Evolutionary conservation across 768 basidiomycete genomes (phyloP).

Genomic region (Kwoniella botswanensis): DNA sequence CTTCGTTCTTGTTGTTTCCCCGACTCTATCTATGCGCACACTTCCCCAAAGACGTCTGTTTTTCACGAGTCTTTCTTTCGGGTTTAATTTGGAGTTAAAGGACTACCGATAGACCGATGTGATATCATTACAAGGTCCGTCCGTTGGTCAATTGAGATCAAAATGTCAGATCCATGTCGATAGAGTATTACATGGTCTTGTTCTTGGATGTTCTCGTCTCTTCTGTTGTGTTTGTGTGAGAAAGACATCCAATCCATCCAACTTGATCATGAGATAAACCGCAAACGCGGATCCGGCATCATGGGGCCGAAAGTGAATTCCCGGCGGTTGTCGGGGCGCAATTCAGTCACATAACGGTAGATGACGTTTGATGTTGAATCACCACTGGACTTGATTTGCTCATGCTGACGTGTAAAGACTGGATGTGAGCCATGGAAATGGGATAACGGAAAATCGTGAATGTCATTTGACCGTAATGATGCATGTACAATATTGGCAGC

Average conservation of each 20-base stretch:
- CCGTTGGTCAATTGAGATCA: background rate
- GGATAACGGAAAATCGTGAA: too few relatives aligned
- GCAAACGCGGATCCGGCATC: background rate
- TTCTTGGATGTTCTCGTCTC: too few relatives aligned
- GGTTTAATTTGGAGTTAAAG: background rate
- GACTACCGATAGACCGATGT: background rate
- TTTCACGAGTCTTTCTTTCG: background rate
- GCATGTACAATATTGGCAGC: too few relatives aligned
- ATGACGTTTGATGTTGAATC: background rate
- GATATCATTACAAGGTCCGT: background rate
- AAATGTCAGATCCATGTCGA: too few relatives aligned
- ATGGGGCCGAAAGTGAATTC: background rate
- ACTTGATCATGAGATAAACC: background rate
- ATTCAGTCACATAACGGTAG: background rate
- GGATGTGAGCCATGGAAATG: too few relatives aligned
- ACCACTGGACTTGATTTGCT: too few relatives aligned
- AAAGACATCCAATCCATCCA: background rate
- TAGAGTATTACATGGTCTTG: too few relatives aligned
- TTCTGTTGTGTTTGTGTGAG: background rate
- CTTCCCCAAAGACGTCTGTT: background rate
- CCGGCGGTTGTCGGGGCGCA: background rate
- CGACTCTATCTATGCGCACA: too few relatives aligned
- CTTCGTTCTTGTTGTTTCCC: too few relatives aligned
- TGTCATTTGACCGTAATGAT: too few relatives aligned
- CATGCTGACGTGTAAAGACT: too few relatives aligned